Conservation (phyloP, 2,329 filamentous ascomycete genomes). For the Lecanicillium sp. region DNA sequence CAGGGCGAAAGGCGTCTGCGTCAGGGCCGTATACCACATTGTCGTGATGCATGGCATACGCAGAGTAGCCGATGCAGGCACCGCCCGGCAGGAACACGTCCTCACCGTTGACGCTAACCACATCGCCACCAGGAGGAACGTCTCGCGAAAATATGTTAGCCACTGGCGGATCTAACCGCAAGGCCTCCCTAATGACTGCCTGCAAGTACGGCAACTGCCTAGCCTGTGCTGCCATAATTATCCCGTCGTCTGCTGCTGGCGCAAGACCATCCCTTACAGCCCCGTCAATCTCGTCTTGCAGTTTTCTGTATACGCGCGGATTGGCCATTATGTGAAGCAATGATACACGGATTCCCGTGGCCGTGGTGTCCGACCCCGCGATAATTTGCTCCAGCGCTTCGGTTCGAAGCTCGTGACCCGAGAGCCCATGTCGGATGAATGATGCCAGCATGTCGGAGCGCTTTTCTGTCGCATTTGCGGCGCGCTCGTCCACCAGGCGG, state of each 20-base stretch:
- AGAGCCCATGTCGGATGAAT: constrained; percentile 22
- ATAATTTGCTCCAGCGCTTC: constrained; percentile 23
- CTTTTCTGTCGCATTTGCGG: constrained; percentile 11
- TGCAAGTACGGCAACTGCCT: constrained; percentile 24
- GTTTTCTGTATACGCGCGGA: constrained; percentile 34
- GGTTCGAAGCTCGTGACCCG: constrained; percentile 17
- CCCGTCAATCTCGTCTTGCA: constrained; percentile 36
- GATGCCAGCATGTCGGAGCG: constrained; percentile 23
- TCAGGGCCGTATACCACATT: constrained; percentile 17
- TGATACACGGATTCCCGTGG: constrained; percentile 44
- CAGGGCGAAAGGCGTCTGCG: constrained; percentile 12
- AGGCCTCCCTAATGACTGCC: constrained; percentile 34
- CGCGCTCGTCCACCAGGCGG: constrained; percentile 18
- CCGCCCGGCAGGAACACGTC: constrained; percentile 12
- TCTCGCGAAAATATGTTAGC: constrained; percentile 16
- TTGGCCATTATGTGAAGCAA: constrained; percentile 45
- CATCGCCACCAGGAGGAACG: constrained; percentile 10
- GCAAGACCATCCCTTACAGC: constrained; percentile 12
- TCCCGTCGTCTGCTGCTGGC: constrained; percentile 13
- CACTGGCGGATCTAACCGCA: constrained; percentile 16
- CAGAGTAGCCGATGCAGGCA: constrained; percentile 14
- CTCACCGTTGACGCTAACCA: constrained; percentile 3
- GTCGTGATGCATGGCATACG: constrained; percentile 17
- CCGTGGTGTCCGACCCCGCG: constrained; percentile 51
- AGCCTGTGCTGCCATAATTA: constrained; percentile 19